Evolutionary conservation across 176 grass and related monocot genomes (phyloP).

Genomic region (Rhynchospora breviuscula): DNA sequence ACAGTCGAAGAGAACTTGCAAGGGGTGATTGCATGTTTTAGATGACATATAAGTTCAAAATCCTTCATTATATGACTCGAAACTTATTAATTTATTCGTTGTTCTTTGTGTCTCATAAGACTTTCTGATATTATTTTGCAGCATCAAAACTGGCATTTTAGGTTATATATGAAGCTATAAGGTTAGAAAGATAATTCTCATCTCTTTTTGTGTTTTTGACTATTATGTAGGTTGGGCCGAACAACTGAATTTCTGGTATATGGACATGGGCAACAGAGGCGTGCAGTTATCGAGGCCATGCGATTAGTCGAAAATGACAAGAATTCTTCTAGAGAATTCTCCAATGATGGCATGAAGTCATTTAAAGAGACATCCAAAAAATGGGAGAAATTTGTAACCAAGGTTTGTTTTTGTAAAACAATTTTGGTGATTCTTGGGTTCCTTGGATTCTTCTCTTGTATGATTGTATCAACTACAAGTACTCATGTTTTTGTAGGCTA

Average conservation of each 20-base stretch:
- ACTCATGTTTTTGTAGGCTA: constrained; percentile 54
- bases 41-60: neutral
- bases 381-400: constrained; percentile 83
- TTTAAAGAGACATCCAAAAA: constrained; percentile 92
- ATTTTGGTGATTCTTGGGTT: neutral
- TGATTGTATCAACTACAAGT: neutral
- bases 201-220: constrained; percentile 32
- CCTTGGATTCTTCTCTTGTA: neutral
- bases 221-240: constrained; percentile 51
- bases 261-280: constrained; percentile 86
- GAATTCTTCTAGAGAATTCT: constrained; percentile 30
- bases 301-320: constrained; percentile 54
- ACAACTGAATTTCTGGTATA: constrained; percentile 90
- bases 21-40: neutral
- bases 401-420: constrained; percentile 33
- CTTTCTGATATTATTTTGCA: neutral
- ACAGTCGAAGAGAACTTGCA: neutral
- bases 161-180: neutral
- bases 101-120: neutral
- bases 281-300: constrained; percentile 73
- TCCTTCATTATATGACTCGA: neutral
- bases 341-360: constrained; percentile 41
- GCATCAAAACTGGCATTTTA: neutral
- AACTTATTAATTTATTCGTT: neutral
- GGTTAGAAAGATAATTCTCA: constrained; percentile 12